A percentile compares a stretch with the other conserved stretches of the same genome.
Conservation (phyloP, 768 basidiomycete species). For the Rhizopogon rudus region DNA sequence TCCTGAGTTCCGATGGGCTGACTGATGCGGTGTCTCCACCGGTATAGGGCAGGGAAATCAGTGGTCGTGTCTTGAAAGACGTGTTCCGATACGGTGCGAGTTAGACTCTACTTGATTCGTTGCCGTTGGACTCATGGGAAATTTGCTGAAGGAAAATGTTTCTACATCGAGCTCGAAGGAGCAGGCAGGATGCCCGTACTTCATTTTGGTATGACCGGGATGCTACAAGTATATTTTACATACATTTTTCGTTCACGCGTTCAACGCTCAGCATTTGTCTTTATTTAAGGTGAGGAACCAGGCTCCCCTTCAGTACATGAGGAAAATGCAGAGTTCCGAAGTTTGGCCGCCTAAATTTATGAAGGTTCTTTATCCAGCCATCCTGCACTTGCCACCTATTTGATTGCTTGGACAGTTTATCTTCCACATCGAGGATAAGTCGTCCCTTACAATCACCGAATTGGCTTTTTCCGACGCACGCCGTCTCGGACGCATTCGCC, state of each 20-base stretch:
- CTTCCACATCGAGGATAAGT: conserved; percentile 46
- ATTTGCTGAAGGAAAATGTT: conserved; percentile 46
- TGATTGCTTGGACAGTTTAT: conserved; percentile 43
- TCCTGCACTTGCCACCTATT: not conserved
- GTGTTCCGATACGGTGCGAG: conserved; percentile 50
- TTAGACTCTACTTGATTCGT: not conserved
- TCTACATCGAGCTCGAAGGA: conserved; percentile 62
- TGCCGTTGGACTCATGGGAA: not conserved
- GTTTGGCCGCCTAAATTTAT: conserved; percentile 65
- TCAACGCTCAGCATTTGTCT: not conserved
- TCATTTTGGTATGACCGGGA: conserved; percentile 88
- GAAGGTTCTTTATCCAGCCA: conserved; percentile 37
- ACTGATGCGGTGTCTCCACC: not conserved
- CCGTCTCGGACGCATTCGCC: conserved; percentile 64
- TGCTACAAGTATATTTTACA: conserved; percentile 48
- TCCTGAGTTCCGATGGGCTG: conserved; percentile 1
- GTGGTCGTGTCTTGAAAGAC: conserved; percentile 40
- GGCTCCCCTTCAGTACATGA: conserved; percentile 44
- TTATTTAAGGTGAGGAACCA: conserved; percentile 42
- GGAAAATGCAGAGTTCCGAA: conserved; percentile 34
- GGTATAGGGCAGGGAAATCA: conserved; percentile 48
- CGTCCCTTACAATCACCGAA: conserved; percentile 35
- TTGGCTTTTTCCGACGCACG: conserved; percentile 72
- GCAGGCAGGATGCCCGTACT: conserved; percentile 59
- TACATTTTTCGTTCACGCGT: not conserved